These are phyloP conservation scores for Microdochium paspali DNA, from an alignment of 2,329 filamentous ascomycete species.

Conservation along the genomic window DNA sequence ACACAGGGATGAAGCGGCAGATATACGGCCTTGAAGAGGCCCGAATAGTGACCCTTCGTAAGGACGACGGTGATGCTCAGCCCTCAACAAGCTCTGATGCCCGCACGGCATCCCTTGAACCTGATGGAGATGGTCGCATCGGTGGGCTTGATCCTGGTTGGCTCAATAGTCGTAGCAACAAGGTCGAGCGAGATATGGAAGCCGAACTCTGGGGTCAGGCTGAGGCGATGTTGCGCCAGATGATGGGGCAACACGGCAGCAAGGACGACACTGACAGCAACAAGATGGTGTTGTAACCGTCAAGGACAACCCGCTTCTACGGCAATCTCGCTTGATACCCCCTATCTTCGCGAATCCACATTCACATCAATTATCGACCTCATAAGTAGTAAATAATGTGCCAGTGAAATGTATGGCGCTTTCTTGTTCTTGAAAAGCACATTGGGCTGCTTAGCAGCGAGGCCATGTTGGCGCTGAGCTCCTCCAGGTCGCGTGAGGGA, in stretches of 20 bases:
- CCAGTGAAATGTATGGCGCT: too few relatives aligned
- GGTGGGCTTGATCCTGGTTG: conserved; percentile 72
- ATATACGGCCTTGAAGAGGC: conserved; percentile 77
- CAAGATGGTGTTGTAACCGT: not conserved
- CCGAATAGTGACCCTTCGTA: conserved; percentile 51
- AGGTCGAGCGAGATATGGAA: conserved; percentile 76
- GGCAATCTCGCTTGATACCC: too few relatives aligned
- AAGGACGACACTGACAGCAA: not conserved
- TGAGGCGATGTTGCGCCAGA: conserved; percentile 5
- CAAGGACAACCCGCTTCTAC: too few relatives aligned
- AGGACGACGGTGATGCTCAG: conserved; percentile 14
- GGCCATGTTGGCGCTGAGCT: too few relatives aligned
- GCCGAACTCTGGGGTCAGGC: conserved; percentile 58
- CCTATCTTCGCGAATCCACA: too few relatives aligned
- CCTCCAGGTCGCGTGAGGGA: too few relatives aligned
- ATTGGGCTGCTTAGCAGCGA: too few relatives aligned
- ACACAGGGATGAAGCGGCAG: conserved; percentile 65
- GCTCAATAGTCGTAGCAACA: conserved; percentile 77
- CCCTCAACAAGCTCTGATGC: conserved; percentile 5
- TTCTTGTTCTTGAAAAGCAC: too few relatives aligned
- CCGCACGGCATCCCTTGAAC: conserved; percentile 30
- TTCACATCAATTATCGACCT: too few relatives aligned
- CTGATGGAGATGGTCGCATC: conserved; percentile 45
- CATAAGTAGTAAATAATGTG: too few relatives aligned
- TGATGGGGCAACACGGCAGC: not conserved